Percentiles rank a stretch among this genome's conserved stretches.
phyloP scores from a whole-genome alignment of 1,284 basidiomycete species.

The Chalciporus piperatoides region DNA sequence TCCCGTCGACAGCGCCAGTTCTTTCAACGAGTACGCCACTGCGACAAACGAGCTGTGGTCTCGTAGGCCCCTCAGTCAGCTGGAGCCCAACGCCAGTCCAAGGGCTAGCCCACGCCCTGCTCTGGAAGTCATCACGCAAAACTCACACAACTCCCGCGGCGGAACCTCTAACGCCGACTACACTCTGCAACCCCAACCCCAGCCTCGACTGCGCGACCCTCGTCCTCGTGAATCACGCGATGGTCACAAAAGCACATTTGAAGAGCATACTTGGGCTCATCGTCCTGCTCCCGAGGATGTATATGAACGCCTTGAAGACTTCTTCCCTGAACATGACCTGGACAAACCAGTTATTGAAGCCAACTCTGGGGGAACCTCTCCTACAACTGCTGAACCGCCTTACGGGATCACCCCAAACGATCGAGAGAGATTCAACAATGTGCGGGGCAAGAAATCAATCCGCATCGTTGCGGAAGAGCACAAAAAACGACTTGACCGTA shows the following conservation, averaged over 20 bases:
- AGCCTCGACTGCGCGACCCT: slow-evolving; percentile 18
- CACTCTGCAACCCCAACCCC: slow-evolving; percentile 21
- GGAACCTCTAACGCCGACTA: slow-evolving; percentile 20
- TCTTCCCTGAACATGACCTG: slow-evolving; percentile 95
- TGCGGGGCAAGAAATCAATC: slow-evolving; percentile 80
- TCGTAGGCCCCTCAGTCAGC: slow-evolving; percentile 31
- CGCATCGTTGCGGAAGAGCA: slow-evolving; percentile 85
- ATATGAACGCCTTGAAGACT: slow-evolving; percentile 89
- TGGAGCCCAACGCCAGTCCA: slow-evolving; percentile 13
- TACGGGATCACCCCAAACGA: slow-evolving; percentile 35
- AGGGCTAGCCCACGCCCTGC: slow-evolving; percentile 27
- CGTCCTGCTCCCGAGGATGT: slow-evolving; percentile 93
- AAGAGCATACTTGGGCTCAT: slow-evolving; percentile 73
- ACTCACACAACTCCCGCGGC: slow-evolving; percentile 17
- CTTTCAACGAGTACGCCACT: slow-evolving; percentile 31
- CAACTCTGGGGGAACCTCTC: slow-evolving; percentile 72
- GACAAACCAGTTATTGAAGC: slow-evolving; percentile 94
- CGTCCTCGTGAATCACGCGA: slow-evolving; percentile 28
- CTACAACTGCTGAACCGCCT: slow-evolving; percentile 62
- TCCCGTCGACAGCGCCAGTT: slow-evolving; percentile 22
- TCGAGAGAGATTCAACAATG: slow-evolving; percentile 42
- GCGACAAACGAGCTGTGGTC: slow-evolving; percentile 32
- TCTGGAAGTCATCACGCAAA: slow-evolving; percentile 32
- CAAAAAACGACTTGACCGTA: slow-evolving; percentile 64
- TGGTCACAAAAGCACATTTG: slow-evolving; percentile 54